Evolutionary conservation across 768 basidiomycete genomes (phyloP).

Genomic region (Dacryopinax spathularia): DNA sequence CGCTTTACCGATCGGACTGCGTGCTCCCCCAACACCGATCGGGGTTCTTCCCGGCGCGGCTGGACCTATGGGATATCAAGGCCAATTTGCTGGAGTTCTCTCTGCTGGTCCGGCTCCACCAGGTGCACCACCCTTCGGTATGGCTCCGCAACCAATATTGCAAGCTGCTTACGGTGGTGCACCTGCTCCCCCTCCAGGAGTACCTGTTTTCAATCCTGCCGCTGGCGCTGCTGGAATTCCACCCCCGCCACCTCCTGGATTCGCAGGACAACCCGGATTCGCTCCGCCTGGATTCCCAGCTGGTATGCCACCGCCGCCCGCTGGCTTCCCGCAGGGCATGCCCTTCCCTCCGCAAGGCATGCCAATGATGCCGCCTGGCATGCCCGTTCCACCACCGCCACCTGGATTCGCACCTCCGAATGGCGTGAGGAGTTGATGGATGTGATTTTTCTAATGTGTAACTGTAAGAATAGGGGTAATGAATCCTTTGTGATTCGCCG

Average conservation of each 20-base stretch:
- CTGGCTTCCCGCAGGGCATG: conserved; percentile 15
- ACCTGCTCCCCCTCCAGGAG: background rate
- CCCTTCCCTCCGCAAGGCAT: conserved; percentile 13
- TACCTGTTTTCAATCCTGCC: background rate
- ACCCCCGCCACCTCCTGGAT: conserved; percentile 10
- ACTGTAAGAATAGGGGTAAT: too few relatives aligned
- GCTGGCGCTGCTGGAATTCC: background rate
- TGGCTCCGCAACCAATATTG: background rate
- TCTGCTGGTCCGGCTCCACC: conserved; percentile 26
- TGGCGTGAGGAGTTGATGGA: background rate
- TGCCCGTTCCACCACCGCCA: conserved; percentile 53
- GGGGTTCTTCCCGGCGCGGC: conserved; percentile 10
- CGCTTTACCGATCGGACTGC: conserved; percentile 60
- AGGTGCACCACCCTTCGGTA: conserved; percentile 7
- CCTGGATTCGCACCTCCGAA: conserved; percentile 53
- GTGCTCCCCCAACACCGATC: conserved; percentile 42
- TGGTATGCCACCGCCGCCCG: conserved; percentile 17
- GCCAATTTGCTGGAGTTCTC: conserved; percentile 85
- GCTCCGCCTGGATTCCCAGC: background rate
- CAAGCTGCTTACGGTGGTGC: background rate
- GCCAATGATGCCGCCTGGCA: conserved; percentile 1
- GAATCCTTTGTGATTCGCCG: too few relatives aligned
- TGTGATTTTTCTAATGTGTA: too few relatives aligned
- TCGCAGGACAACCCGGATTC: conserved; percentile 9
- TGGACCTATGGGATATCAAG: conserved; percentile 62